Conservation (phyloP, 2,329 filamentous ascomycete species). For the Talaromyces pinophilus region DNA sequence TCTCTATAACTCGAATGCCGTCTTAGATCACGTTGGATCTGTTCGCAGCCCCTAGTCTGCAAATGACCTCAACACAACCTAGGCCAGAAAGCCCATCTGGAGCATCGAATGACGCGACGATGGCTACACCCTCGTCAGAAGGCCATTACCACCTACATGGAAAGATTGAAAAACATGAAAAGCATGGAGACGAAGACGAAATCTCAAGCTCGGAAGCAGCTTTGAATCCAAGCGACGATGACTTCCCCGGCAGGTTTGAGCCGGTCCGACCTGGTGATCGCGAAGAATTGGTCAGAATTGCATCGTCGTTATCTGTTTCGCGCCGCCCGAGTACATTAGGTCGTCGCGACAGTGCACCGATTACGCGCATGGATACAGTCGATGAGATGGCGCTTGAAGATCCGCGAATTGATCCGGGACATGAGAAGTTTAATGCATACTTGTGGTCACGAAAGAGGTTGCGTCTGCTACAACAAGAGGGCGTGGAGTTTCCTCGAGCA, state of each 20-base stretch:
- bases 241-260: slow-evolving; percentile 14
- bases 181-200: neutral
- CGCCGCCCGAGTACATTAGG: slow-evolving; percentile 18
- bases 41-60: neutral
- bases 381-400: slow-evolving; percentile 35
- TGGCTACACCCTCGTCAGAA: neutral
- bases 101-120: neutral
- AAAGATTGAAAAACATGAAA: neutral
- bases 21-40: neutral
- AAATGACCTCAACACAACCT: slow-evolving; percentile 14
- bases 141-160: neutral
- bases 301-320: slow-evolving; percentile 18
- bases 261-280: slow-evolving; percentile 22
- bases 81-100: neutral
- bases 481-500: slow-evolving; percentile 43
- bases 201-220: slow-evolving; percentile 3
- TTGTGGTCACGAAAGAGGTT: slow-evolving; percentile 49
- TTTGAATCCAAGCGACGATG: slow-evolving; percentile 12
- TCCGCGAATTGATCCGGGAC: slow-evolving; percentile 45
- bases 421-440: slow-evolving; percentile 45
- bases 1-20: neutral
- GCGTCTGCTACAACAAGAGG: slow-evolving; percentile 34
- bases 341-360: slow-evolving; percentile 16
- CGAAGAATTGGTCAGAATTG: slow-evolving; percentile 19
- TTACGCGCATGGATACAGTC: slow-evolving; percentile 30